These are phyloP conservation scores for Tephrocybe sp. DNA, from an alignment of 768 basidiomycete genomes.

Conservation along the genomic window DNA sequence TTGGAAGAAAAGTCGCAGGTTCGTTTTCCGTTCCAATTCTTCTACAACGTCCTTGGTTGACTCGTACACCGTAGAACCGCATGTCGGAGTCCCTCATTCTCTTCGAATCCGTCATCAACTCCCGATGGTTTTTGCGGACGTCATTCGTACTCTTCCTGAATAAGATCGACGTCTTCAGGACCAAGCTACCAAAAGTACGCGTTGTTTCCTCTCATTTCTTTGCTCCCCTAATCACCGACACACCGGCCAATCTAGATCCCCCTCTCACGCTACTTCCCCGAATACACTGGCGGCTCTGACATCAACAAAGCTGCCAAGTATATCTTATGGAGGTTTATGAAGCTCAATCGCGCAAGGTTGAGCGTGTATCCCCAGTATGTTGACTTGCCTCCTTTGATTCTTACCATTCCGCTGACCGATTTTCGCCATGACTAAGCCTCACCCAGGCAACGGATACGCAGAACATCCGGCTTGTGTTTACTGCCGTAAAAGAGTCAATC, in stretches of 20 bases:
- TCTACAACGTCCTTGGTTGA: not conserved
- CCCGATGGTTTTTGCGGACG: conserved; percentile 68
- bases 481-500: not conserved
- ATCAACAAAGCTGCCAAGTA: conserved; percentile 94
- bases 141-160: conserved; percentile 90
- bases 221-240: not conserved
- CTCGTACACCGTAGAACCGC: conserved; percentile 58
- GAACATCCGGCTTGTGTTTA: not conserved
- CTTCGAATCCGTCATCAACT: not conserved
- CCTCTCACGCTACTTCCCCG: conserved; percentile 73
- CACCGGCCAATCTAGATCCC: conserved; percentile 44
- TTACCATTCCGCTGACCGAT: not conserved
- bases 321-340: conserved; percentile 92
- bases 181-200: conserved; percentile 65
- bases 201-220: not conserved
- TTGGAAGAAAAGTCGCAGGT: conserved; percentile 1
- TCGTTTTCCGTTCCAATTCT: not conserved
- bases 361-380: conserved; percentile 68
- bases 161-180: conserved; percentile 91
- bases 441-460: not conserved
- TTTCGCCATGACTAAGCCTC: not conserved
- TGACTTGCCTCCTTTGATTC: not conserved
- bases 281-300: conserved; percentile 83
- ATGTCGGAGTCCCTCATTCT: conserved; percentile 77
- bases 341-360: conserved; percentile 79